Conservation (phyloP, 768 basidiomycete species). For the Mycena galopus region DNA sequence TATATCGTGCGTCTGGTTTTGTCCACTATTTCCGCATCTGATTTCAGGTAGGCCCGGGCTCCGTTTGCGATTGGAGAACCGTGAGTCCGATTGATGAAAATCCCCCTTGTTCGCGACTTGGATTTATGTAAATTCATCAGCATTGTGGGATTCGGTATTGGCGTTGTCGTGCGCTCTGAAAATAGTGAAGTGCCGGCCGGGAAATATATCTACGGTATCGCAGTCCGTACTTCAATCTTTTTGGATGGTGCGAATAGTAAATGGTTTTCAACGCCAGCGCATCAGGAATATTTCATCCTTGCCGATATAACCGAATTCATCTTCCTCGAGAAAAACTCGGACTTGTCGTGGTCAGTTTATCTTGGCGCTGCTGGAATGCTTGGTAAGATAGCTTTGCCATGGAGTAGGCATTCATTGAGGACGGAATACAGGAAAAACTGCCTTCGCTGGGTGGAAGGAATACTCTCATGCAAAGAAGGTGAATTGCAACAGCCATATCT, state of each 20-base stretch:
- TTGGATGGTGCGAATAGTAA: not conserved
- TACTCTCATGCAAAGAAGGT: slow-evolving; percentile 20
- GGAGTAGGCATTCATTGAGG: not conserved
- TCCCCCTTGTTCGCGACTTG: not conserved
- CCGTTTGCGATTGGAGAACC: not conserved
- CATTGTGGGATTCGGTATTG: slow-evolving; percentile 53
- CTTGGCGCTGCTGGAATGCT: slow-evolving; percentile 69
- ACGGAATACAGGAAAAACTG: slow-evolving; percentile 39
- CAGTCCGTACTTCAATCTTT: slow-evolving; percentile 36
- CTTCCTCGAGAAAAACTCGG: not conserved
- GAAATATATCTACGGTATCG: slow-evolving; percentile 55
- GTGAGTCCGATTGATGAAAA: not conserved
- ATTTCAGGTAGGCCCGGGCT: not conserved
- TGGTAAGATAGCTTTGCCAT: slow-evolving; percentile 42
- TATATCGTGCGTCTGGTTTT: slow-evolving; percentile 38
- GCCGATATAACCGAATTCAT: not conserved
- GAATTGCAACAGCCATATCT: not conserved
- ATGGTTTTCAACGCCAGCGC: slow-evolving; percentile 1
- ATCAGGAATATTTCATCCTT: slow-evolving; percentile 23
- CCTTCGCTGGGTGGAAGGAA: slow-evolving; percentile 43
- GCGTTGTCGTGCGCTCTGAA: slow-evolving; percentile 60
- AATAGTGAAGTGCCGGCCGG: slow-evolving; percentile 48
- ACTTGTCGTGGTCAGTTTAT: slow-evolving; percentile 44
- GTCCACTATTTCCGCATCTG: not conserved
- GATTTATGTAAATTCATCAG: slow-evolving; percentile 29